phyloP scores from a whole-genome alignment of 2,329 filamentous ascomycete genomes.

The Capronia americana region DNA sequence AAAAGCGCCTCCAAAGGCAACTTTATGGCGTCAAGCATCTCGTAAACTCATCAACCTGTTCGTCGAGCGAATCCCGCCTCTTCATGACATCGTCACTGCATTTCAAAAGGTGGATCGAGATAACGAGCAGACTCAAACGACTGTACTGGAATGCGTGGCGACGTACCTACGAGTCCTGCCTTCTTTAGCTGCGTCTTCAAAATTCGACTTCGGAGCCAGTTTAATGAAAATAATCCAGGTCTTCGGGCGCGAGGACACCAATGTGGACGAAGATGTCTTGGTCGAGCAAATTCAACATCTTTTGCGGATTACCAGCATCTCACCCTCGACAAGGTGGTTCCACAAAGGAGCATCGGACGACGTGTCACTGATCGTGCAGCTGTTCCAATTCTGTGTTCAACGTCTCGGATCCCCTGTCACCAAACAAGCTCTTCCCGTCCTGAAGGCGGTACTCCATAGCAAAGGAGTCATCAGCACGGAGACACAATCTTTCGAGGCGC shows the following conservation, averaged over 20 bases:
- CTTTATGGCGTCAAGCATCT: constrained; percentile 73
- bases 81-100: constrained; percentile 78
- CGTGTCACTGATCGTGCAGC: constrained; percentile 52
- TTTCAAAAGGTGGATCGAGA: constrained; percentile 73
- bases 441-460: constrained; percentile 17
- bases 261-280: constrained; percentile 61
- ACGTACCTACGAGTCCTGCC: constrained; percentile 88
- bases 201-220: constrained; percentile 83
- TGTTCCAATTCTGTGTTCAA: constrained; percentile 49
- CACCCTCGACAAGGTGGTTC: constrained; percentile 90
- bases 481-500: constrained; percentile 46
- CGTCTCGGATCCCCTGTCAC: not conserved
- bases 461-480: constrained; percentile 47
- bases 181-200: constrained; percentile 78
- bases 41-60: constrained; percentile 75
- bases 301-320: constrained; percentile 78
- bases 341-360: constrained; percentile 64
- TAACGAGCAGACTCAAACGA: constrained; percentile 77
- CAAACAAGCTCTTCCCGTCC: constrained; percentile 18
- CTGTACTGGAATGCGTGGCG: constrained; percentile 76
- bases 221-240: constrained; percentile 72
- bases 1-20: constrained; percentile 50
- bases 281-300: constrained; percentile 81
- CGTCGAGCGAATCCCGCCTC: constrained; percentile 75
- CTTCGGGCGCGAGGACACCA: constrained; percentile 57